These are phyloP conservation scores for Candida labiduridarum DNA, from an alignment of 1,139 yeast species.

Conservation along the genomic window DNA sequence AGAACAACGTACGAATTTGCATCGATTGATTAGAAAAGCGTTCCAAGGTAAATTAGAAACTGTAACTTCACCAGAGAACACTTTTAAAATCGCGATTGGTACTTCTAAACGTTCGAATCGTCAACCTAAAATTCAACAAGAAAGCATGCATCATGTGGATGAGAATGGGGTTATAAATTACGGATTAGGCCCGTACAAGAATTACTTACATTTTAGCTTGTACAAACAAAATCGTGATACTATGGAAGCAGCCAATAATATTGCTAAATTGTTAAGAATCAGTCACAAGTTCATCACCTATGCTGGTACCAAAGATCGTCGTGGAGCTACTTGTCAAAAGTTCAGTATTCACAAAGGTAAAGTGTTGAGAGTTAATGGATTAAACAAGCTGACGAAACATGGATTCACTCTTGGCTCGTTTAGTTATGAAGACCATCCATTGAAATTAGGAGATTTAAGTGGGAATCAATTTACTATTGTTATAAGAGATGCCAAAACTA, in stretches of 20 bases:
- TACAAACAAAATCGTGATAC: slow-evolving; percentile 97
- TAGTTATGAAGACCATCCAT: slow-evolving; percentile 60
- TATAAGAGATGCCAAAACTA: slow-evolving; percentile 63
- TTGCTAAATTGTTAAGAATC: slow-evolving; percentile 71
- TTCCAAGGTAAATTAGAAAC: slow-evolving; percentile 80
- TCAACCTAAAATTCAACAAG: slow-evolving; percentile 35
- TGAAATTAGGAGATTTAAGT: slow-evolving; percentile 76
- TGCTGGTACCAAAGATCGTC: slow-evolving; percentile 96
- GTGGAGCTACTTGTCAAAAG: slow-evolving; percentile 93
- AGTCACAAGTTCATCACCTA: slow-evolving; percentile 72
- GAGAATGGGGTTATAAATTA: slow-evolving; percentile 51
- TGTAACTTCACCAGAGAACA: slow-evolving; percentile 68
- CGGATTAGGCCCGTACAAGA: slow-evolving; percentile 69
- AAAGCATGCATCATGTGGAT: slow-evolving; percentile 53
- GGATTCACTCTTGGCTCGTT: slow-evolving; percentile 81
- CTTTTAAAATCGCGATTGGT: slow-evolving; percentile 56
- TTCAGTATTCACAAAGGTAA: slow-evolving; percentile 71
- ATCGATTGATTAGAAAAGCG: slow-evolving; percentile 71
- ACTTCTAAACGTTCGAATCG: slow-evolving; percentile 18
- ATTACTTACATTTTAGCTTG: slow-evolving; percentile 74
- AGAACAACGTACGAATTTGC: slow-evolving; percentile 71
- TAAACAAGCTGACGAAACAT: slow-evolving; percentile 69
- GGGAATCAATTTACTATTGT: slow-evolving; percentile 91
- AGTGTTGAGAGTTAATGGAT: slow-evolving; percentile 75
- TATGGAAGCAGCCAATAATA: slow-evolving; percentile 85